Evolutionary conservation across 768 basidiomycete genomes (phyloP).

Genomic region (Clitopilus hobsonii): DNA sequence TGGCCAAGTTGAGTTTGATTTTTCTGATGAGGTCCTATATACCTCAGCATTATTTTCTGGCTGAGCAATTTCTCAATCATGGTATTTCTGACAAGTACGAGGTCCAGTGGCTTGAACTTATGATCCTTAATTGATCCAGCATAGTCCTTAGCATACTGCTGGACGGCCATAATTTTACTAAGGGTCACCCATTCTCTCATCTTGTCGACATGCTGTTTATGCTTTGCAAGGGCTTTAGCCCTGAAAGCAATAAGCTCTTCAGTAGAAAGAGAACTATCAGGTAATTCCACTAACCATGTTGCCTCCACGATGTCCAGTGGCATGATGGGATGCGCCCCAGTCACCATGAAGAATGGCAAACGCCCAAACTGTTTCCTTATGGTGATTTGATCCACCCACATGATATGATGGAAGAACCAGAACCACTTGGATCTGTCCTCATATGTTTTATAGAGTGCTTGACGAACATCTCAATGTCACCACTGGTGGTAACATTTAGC

Average conservation of each 20-base stretch:
- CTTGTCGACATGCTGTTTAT: neutral
- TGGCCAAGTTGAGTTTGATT: too few relatives aligned
- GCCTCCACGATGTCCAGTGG: slow-evolving; percentile 3
- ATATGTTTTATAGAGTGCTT: slow-evolving; percentile 16
- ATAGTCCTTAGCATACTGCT: neutral
- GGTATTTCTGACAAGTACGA: slow-evolving; percentile 32
- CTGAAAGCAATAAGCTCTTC: neutral
- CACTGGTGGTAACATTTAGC: too few relatives aligned
- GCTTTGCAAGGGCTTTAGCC: neutral
- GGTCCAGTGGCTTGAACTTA: slow-evolving; percentile 15
- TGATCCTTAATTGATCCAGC: neutral
- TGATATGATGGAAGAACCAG: slow-evolving; percentile 12
- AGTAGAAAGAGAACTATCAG: neutral
- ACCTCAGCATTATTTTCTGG: slow-evolving; percentile 26
- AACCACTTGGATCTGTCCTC: slow-evolving; percentile 28
- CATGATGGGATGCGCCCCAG: slow-evolving; percentile 5
- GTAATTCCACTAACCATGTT: slow-evolving; percentile 1
- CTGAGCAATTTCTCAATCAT: slow-evolving; percentile 20
- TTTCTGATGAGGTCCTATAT: slow-evolving; percentile 37
- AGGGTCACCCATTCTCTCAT: neutral
- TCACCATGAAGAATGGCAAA: slow-evolving; percentile 16
- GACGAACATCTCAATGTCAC: too few relatives aligned
- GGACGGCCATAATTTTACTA: neutral
- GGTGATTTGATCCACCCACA: slow-evolving; percentile 34
- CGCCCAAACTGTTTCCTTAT: slow-evolving; percentile 20